Base-by-base conservation (phyloP, 2,329 filamentous ascomycete species). In the Chalaropsis thielavioides region DNA sequence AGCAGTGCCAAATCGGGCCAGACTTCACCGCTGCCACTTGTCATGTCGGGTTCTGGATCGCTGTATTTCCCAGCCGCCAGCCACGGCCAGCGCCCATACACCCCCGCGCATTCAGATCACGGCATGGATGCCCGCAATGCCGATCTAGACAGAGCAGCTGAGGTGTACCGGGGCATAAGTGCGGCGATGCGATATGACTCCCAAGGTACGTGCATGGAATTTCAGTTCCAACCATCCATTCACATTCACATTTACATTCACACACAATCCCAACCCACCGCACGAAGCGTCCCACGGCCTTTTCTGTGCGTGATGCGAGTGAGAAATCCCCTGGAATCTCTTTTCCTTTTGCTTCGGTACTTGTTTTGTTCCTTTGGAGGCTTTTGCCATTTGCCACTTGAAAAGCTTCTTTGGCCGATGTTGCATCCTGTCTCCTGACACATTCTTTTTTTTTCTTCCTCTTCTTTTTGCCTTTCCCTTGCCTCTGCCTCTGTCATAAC, bases 261-360 rank as follows among this genome's bases (percentile, higher is more conserved):
- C 35, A 38, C 35, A 4, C 35, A 38, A 38, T 38, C 7, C 35
- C 4, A 4, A 1, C 35, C 7, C 35, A 38, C 10, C 8, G 35
- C 35, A 38, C 35, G 35, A 38, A 31, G 31, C 31, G 31, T 31
- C 31, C 31, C 31, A 6, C 6, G 31, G 31, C 31, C 31, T 31
- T 31, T 2, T 31, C 31, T 31, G 31, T 6, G 31, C 31, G 31
- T 31, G 31, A 31, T 31, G 35, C 35, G 10, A 38, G 35, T 38
- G 35, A 7, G 35, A 4, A 1, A 38, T 38, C 62, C 49, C 27
- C 51, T 24, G 41, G 40, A 63, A 41, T 43, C 41, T 22, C 59
- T 72, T 67, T 72, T 69, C 67, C 63, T 59, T 64, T 61, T 67
- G 35, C 58, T 22, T 19, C 19, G 46, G 24, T 15, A 13, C 46